Evolutionary conservation across 495 filamentous ascomycete species (phyloP), one percentile per base, ranked within the genome.

Genomic region (Penicillium bovifimosum): DNA sequence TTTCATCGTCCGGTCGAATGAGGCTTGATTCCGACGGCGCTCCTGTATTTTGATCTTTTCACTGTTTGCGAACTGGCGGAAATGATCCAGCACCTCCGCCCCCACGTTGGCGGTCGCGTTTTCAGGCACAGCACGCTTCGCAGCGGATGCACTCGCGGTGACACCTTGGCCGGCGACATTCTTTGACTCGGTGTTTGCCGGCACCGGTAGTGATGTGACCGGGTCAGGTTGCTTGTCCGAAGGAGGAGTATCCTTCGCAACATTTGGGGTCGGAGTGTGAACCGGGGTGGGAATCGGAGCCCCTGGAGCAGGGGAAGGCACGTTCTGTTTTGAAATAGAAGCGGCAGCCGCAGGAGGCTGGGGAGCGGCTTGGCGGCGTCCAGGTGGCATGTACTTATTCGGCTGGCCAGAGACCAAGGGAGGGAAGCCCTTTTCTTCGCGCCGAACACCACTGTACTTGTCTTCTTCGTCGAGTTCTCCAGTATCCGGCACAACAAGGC

Each of bases 361-460:
- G 34, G 78, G 85, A 17, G 86, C 84, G 24, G 88, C 86, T 27
- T 90, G 84, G 55, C 93, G 82, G 50, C 87, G 80, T 10, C 87
- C 91, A 16, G 93, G 93, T 8, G 92, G 91, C 0, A 86, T 96
- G 62, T 97, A 98, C 62, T 86, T 90, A 67, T 87, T 90, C 47
- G 84, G 67, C 54, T 80, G 75, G 9, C 76, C 72, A 57, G 79
- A 76, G 20, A 81, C 62, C 35, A 91, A 72, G 8, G 86, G 80
- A n/a, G 85, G 82, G 61, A 88, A 88, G 18, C 81, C 78, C 58
- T 70, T 67, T 28, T 81, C 79, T 42, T 84, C 80, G 45, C 93
- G 84, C 34, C 82, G 86, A 16, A 99, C 93, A 62, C 91, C 91
- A 66, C 91, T 96, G 66, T 96, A 97, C 64, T 93, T 96, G 54